Conservation (phyloP, 2,329 filamentous ascomycete species). For the Alternaria panax region DNA sequence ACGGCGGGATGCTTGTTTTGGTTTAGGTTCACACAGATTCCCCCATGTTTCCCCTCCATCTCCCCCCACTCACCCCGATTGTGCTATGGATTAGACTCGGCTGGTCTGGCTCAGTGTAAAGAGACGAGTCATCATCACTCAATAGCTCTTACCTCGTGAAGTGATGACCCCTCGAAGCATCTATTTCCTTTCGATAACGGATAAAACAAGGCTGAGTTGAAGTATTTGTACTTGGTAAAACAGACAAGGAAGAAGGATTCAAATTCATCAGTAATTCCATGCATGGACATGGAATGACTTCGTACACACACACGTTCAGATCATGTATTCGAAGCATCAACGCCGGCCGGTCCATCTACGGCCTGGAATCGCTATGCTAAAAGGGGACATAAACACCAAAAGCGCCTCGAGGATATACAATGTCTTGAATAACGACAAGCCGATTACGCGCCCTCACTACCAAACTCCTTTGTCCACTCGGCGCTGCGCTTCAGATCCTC, state of each 20-base stretch:
- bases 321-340: constrained; percentile 2
- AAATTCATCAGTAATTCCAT: too few species aligned
- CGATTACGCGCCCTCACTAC: constrained; percentile 77
- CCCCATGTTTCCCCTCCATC: constrained; percentile 14
- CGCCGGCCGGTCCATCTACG: constrained; percentile 2
- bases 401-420: constrained; percentile 18
- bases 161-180: neutral
- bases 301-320: too few species aligned
- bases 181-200: neutral
- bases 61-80: constrained; percentile 3
- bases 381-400: constrained; percentile 21
- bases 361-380: constrained; percentile 15
- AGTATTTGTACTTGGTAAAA: neutral
- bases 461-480: constrained; percentile 96
- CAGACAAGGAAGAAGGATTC: neutral
- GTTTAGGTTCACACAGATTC: constrained; percentile 30
- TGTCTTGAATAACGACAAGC: neutral
- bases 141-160: neutral
- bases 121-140: neutral
- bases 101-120: neutral
- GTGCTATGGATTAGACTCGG: constrained; percentile 3
- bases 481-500: constrained; percentile 84
- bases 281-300: too few species aligned
- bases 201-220: neutral
- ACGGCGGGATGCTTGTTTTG: constrained; percentile 4